A percentile compares a stretch with the other conserved stretches of the same genome.
These are phyloP conservation scores for Sphaerostilbella broomeana DNA, from an alignment of 2,329 filamentous ascomycete species.

Conservation along the genomic window DNA sequence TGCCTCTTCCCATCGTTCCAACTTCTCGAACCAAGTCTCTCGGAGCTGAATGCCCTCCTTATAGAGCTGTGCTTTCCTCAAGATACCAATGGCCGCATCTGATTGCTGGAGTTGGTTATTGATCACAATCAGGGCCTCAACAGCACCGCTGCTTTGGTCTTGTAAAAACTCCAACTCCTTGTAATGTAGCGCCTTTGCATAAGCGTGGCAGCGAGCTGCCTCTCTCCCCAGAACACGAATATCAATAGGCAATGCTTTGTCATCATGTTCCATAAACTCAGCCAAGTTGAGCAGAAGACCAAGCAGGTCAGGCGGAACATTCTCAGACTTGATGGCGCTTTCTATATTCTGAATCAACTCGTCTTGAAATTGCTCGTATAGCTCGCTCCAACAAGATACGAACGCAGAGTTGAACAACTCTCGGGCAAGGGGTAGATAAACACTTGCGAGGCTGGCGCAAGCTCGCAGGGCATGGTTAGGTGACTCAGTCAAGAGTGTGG, in stretches of 20 bases:
- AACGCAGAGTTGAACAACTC: slow-evolving; percentile 98
- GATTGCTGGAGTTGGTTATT: slow-evolving; percentile 99
- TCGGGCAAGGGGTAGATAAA: slow-evolving; percentile 84
- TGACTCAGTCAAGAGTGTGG: slow-evolving; percentile 88
- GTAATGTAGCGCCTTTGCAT: slow-evolving; percentile 96
- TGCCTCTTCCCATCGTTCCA: slow-evolving; percentile 97
- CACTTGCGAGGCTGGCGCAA: slow-evolving; percentile 83
- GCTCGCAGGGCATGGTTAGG: slow-evolving; percentile 92
- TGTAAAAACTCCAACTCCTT: slow-evolving; percentile 98
- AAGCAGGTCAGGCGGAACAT: slow-evolving; percentile 91
- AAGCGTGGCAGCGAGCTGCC: slow-evolving; percentile 93
- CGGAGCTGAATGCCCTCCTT: slow-evolving; percentile 88
- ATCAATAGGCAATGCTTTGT: slow-evolving; percentile 96
- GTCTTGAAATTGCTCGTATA: slow-evolving; percentile 95
- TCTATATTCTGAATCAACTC: slow-evolving; percentile 95
- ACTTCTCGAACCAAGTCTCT: slow-evolving; percentile 98
- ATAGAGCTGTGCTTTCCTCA: slow-evolving; percentile 92
- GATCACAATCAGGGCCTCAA: slow-evolving; percentile 96
- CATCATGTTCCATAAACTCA: slow-evolving; percentile 99
- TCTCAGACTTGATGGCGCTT: slow-evolving; percentile 86
- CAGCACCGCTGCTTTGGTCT: slow-evolving; percentile 89
- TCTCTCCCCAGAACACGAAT: slow-evolving; percentile 91
- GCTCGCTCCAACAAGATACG: slow-evolving; percentile 96
- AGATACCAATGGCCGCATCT: slow-evolving; percentile 94
- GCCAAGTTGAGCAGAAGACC: slow-evolving; percentile 92